Conservation (phyloP, 768 basidiomycete genomes). For the Scleroderma bovista region DNA sequence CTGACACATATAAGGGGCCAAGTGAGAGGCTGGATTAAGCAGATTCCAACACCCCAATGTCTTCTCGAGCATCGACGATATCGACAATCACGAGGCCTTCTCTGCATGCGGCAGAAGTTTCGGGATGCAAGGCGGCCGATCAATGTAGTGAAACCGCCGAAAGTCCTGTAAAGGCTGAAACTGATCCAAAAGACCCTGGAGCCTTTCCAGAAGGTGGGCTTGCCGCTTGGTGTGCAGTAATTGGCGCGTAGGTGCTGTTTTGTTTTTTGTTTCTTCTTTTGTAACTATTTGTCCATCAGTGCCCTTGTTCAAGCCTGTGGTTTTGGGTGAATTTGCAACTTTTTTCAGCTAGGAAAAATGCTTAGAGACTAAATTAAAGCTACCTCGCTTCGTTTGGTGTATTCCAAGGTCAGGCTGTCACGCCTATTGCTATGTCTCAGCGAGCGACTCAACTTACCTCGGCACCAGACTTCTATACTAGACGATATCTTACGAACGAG, state of each 20-base stretch:
- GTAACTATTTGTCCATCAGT: conserved; percentile 12
- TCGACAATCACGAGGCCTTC: not conserved
- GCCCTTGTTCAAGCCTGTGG: conserved; percentile 28
- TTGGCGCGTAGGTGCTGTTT: conserved; percentile 18
- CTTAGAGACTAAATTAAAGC: conserved; percentile 15
- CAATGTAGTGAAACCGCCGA: not conserved
- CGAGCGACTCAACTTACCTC: not conserved
- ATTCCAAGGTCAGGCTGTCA: conserved; percentile 30
- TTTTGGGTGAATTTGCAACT: conserved; percentile 20
- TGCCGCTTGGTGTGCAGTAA: conserved; percentile 18
- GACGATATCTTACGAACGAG: conserved; percentile 29
- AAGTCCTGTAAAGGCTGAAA: not conserved
- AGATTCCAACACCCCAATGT: conserved; percentile 1
- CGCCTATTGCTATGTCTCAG: not conserved
- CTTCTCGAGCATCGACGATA: conserved; percentile 1
- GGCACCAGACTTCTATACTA: conserved; percentile 34
- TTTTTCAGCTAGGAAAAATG: not conserved
- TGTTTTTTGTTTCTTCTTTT: not conserved
- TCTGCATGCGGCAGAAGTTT: not conserved
- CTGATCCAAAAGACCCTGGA: too few species aligned
- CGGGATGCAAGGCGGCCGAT: not conserved
- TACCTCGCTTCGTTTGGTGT: conserved; percentile 35
- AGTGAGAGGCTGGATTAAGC: not conserved
- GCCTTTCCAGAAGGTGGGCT: conserved; percentile 26
- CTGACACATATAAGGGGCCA: not conserved